Evolutionary conservation across 306 rosid genomes (phyloP).

Genomic region (Albizia julibrissin): DNA sequence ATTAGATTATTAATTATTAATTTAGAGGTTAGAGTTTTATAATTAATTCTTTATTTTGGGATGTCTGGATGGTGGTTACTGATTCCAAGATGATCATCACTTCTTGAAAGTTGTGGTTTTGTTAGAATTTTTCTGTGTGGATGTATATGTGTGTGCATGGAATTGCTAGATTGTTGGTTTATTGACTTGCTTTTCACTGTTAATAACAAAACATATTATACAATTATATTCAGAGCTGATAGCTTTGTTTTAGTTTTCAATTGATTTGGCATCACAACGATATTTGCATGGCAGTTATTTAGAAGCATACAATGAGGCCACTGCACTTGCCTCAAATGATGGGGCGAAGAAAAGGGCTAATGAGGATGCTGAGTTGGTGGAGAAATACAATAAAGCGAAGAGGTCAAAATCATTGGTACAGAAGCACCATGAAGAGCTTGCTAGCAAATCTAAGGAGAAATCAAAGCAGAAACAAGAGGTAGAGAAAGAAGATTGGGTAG

Average conservation of each 20-base stretch:
- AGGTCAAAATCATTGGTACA: slow-evolving; percentile 79
- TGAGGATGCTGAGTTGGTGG: slow-evolving; percentile 83
- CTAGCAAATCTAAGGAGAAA: slow-evolving; percentile 64
- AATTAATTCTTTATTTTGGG: neutral
- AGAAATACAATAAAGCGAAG: slow-evolving; percentile 75
- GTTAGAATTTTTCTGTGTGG: neutral
- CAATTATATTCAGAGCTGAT: neutral
- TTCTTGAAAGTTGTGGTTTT: neutral
- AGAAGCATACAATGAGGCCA: slow-evolving; percentile 86
- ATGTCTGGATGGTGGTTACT: neutral
- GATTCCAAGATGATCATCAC: neutral
- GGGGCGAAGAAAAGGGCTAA: slow-evolving; percentile 52
- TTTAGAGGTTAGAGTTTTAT: neutral
- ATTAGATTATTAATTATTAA: neutral
- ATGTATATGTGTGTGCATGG: neutral
- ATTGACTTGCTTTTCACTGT: neutral
- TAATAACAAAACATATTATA: neutral
- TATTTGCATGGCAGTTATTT: slow-evolving; percentile 63
- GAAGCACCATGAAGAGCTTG: slow-evolving; percentile 63
- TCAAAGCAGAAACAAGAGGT: slow-evolving; percentile 36
- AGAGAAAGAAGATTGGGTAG: slow-evolving; percentile 76
- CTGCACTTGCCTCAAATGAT: slow-evolving; percentile 78
- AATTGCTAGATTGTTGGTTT: neutral
- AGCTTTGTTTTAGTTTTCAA: neutral
- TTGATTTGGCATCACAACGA: neutral